A percentile compares a stretch with the other conserved stretches of the same genome.
Conservation (phyloP, 768 basidiomycete genomes). For the Lactifluus pinguis region DNA sequence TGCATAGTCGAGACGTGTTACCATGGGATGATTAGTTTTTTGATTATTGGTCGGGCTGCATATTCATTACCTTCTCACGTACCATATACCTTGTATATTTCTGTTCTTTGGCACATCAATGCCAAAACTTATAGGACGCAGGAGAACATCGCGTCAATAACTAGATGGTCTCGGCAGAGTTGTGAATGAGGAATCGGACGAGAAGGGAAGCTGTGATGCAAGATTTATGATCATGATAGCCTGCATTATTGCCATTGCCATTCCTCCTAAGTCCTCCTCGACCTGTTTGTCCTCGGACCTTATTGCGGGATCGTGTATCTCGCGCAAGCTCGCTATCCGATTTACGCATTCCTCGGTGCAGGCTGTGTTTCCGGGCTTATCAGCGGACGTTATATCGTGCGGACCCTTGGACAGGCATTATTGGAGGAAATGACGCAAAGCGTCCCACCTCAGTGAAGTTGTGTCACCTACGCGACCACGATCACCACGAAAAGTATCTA, state of each 20-base stretch:
- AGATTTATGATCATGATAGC: too few relatives aligned
- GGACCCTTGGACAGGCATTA: constrained; percentile 4
- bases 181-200: too few relatives aligned
- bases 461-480: constrained; percentile 4
- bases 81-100: background rate
- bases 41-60: background rate
- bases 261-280: constrained; percentile 8
- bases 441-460: background rate
- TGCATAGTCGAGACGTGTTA: background rate
- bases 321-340: constrained; percentile 14
- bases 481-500: background rate
- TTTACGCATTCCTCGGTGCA: constrained; percentile 17
- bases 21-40: too few relatives aligned
- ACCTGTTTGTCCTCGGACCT: constrained; percentile 4
- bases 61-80: background rate
- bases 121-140: background rate
- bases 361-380: constrained; percentile 13
- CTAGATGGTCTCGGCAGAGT: too few relatives aligned
- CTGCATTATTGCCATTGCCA: background rate
- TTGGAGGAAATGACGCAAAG: background rate
- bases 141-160: background rate
- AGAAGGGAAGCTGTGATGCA: too few relatives aligned
- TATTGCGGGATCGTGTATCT: background rate
- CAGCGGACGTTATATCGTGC: constrained; percentile 13
- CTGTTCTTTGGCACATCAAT: background rate